These are phyloP conservation scores for Chiua virens DNA, from an alignment of 768 basidiomycete species.

Conservation along the genomic window DNA sequence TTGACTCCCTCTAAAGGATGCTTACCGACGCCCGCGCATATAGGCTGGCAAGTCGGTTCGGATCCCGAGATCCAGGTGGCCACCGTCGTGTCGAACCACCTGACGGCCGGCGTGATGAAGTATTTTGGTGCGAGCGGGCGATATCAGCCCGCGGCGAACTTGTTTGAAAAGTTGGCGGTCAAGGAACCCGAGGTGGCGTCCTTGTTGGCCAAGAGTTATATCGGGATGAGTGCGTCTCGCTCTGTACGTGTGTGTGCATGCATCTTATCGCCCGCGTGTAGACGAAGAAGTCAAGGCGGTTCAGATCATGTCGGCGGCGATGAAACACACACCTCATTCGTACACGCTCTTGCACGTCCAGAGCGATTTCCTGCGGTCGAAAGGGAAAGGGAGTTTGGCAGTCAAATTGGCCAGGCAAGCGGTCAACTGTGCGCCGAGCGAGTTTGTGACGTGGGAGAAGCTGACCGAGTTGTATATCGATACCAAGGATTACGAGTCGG, in stretches of 20 bases:
- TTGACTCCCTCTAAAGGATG: background rate
- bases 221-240: conserved; percentile 88
- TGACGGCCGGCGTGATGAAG: conserved; percentile 92
- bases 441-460: conserved; percentile 99
- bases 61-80: conserved; percentile 99
- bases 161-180: conserved; percentile 89
- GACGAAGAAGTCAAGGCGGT: conserved; percentile 99
- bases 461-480: conserved; percentile 95
- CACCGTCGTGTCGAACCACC: conserved; percentile 92
- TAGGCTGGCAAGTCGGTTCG: conserved; percentile 98
- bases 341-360: conserved; percentile 94
- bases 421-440: conserved; percentile 97
- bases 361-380: conserved; percentile 88
- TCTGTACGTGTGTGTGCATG: background rate
- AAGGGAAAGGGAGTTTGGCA: conserved; percentile 86
- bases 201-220: conserved; percentile 83
- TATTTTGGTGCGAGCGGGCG: conserved; percentile 94
- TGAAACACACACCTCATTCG: conserved; percentile 84
- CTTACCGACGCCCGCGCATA: background rate
- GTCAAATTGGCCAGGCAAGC: conserved; percentile 90
- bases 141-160: conserved; percentile 83
- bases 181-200: conserved; percentile 89
- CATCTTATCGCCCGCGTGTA: conserved; percentile 31
- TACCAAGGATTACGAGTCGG: conserved; percentile 78
- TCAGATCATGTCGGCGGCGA: conserved; percentile 84